Base-by-base conservation (phyloP, 345 rosid species). In the Corchorus capsularis region DNA sequence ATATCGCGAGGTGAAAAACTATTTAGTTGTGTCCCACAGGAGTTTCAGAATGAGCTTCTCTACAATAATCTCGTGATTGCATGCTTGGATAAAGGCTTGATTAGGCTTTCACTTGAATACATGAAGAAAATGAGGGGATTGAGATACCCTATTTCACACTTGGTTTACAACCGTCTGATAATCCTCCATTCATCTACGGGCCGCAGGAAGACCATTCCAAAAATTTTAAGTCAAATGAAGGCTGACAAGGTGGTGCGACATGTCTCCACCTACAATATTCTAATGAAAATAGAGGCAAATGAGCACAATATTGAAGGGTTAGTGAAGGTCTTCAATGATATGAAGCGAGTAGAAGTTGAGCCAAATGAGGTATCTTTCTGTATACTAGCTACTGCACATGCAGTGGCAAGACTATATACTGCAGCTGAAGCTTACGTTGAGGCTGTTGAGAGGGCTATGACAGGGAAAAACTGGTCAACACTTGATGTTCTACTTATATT, bases 81-180 rank as follows among this genome's bases (percentile, higher is more conserved):
- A 8, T 91, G 96, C 87, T 83, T 96, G 86, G 97, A 80, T 74
- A 89, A 93, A 79, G 93, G 96, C 39, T 80, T 84, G 45, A 78
- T 90, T 53, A 88, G 85, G 87, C 92, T 92, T 71, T 85, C 99
- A 2, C 88, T 93, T 14, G 91, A 70, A 13, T 96, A 91, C 87
- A 92, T 93, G 98, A 92, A 92, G 92, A 96, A 92, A 86, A 92
- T 93, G 93, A 88, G 98, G 81, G 97, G 89, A 80, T 79, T 92
- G 37, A 93, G 93, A 72, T 83, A 77, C 63, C 82, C 93, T 50
- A 88, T 94, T 15, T 93, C 98, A 0, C 78, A 88, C 83, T 82
- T 93, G 86, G 83, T 93, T 66, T 92, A 90, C 84, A 93, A 93
- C 69, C 94, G 93, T 81, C 92, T 95, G 27, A 88, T 93, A 27